Evolutionary conservation across 805 yeast species (phyloP).

Genomic region (Metschnikowia hibisci): DNA sequence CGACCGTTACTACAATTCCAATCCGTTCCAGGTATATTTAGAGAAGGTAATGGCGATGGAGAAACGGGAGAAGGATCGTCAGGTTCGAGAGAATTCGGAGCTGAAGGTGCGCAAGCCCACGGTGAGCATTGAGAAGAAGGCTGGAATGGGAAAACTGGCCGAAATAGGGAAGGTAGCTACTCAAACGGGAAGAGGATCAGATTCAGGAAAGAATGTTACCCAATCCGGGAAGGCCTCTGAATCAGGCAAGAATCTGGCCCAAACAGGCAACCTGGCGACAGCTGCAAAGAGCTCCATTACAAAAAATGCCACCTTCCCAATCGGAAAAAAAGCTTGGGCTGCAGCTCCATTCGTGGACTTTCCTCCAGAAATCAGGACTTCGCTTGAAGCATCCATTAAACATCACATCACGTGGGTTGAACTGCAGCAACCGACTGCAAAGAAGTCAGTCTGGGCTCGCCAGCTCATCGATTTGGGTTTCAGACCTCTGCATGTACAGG

Average conservation of each 20-base stretch:
- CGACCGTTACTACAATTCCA: conserved; percentile 52
- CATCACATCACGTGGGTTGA: conserved; percentile 54
- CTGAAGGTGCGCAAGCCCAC: conserved; percentile 49
- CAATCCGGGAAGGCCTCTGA: conserved; percentile 2
- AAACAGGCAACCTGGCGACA: neutral
- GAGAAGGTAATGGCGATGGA: conserved; percentile 49
- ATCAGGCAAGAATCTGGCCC: conserved; percentile 2
- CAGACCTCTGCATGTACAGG: conserved; percentile 62
- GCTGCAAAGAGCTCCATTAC: no score
- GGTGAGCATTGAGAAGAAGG: conserved; percentile 24
- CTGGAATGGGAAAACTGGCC: neutral
- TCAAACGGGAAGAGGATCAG: conserved; percentile 2
- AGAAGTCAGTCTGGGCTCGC: conserved; percentile 12
- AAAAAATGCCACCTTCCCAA: conserved; percentile 19
- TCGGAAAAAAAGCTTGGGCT: conserved; percentile 65
- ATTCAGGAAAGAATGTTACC: conserved; percentile 1
- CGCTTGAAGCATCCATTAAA: conserved; percentile 59
- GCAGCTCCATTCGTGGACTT: conserved; percentile 65
- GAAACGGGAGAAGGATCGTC: conserved; percentile 43
- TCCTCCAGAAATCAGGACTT: conserved; percentile 55
- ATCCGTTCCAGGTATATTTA: conserved; percentile 72
- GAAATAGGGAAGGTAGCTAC: neutral
- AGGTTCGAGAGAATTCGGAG: conserved; percentile 44
- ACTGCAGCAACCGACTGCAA: conserved; percentile 5
- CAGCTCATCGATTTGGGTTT: conserved; percentile 47